These are phyloP conservation scores for Lagenaria siceraria DNA, from an alignment of 306 rosid species.

Conservation along the genomic window DNA sequence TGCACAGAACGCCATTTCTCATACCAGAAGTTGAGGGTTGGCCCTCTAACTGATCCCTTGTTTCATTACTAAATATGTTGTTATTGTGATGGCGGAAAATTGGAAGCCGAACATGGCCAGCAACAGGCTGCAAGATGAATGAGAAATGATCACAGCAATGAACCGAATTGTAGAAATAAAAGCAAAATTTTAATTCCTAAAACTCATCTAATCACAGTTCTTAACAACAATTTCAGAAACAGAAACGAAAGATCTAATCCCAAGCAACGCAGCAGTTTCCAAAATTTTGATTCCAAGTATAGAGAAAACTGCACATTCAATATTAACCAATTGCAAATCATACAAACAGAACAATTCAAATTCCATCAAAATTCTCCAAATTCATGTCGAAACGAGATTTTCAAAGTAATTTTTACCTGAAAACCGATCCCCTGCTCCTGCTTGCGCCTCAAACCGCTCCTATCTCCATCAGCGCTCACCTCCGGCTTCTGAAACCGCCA, in stretches of 20 bases:
- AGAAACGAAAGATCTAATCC: neutral
- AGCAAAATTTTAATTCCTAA: neutral
- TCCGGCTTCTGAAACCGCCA: slow-evolving; percentile 83
- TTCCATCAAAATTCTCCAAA: neutral
- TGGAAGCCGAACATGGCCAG: slow-evolving; percentile 31
- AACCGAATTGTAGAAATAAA: slow-evolving; percentile 8
- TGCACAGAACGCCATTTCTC: slow-evolving; percentile 42
- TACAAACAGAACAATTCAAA: neutral
- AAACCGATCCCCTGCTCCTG: slow-evolving; percentile 35
- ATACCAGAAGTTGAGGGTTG: slow-evolving; percentile 36
- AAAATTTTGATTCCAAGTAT: neutral
- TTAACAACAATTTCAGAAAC: neutral
- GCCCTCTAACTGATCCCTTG: slow-evolving; percentile 46
- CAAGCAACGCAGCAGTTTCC: neutral
- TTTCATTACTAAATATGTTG: slow-evolving; percentile 37
- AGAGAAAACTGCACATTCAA: neutral
- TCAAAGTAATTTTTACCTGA: slow-evolving; percentile 34
- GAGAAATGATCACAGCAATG: neutral
- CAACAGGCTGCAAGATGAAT: slow-evolving; percentile 38
- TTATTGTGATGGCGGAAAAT: slow-evolving; percentile 29
- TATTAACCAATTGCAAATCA: neutral
- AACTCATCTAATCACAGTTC: neutral
- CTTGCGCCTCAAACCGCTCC: slow-evolving; percentile 8
- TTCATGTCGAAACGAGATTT: slow-evolving; percentile 17
- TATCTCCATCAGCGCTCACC: slow-evolving; percentile 15